Evolutionary conservation across 768 basidiomycete genomes (phyloP), one percentile per base, ranked within the genome.

Genomic region (Mycena indigotica): DNA sequence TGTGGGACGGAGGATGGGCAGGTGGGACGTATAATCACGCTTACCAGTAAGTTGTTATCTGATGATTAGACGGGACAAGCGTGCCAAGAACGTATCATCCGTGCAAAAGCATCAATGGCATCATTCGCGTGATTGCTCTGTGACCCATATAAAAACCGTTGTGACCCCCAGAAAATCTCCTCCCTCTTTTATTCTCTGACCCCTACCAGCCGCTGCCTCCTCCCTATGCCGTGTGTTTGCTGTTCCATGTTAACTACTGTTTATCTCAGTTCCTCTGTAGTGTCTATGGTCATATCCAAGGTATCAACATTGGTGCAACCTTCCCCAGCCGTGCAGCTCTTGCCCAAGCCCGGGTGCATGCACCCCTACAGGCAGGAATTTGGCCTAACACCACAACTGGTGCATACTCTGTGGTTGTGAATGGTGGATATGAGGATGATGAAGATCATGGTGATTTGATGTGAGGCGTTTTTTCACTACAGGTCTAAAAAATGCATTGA

Each of bases 361-460:
- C 32, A 3, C 62, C 50, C 3, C 29, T 21, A 4, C 48, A 63
- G 41, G 77, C 76, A 21, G 78, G 78, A 4, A 80, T 80, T 28
- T 67, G 68, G 29, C 73, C 73, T 3, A 62, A 62, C 15, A 49
- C 55, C 13, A 53, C 41, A 3, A 39, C 61, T 2, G 79, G 78
- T 1, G 77, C 78, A 1, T 75, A 67, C 56, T 80, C 79, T 0
- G 71, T 81, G 21, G 73, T 74, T 29, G 51, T 77, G 2, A 77
- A 75, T 15, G 70, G 71, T 4, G 71, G 73, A 2, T 80, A 81
- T 45, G 72, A 73, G 39, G 79, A 80, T 40, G 74, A 80, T 57
- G 28, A 53, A 2, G 79, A 80, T 50, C 48, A 70, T 0, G 78
- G 79, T 8, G 21, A 8, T 28, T 8, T 23, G 6, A 48, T 48